These are phyloP conservation scores for Plectosphaerella sp. DNA, from an alignment of 2,329 filamentous ascomycete species.

Conservation along the genomic window DNA sequence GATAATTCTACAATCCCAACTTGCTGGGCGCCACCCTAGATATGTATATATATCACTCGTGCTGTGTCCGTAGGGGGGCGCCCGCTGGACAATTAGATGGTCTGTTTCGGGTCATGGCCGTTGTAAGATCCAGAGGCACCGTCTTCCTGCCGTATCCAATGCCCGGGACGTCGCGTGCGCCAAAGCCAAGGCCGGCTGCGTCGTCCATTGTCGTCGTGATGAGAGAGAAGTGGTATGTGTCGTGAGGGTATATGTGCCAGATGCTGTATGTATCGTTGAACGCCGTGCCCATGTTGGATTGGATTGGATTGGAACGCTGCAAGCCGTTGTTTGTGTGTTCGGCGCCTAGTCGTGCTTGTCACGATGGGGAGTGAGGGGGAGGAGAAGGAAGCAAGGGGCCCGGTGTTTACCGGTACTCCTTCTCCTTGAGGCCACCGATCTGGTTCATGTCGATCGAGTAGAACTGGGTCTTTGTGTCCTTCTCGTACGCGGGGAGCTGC, in stretches of 20 bases:
- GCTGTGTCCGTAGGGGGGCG: background rate
- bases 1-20: slow-evolving; percentile 9
- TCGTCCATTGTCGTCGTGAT: slow-evolving; percentile 4
- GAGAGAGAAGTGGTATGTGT: slow-evolving; percentile 4
- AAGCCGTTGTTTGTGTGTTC: slow-evolving; percentile 8
- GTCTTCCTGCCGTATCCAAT: slow-evolving; percentile 4
- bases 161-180: background rate
- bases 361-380: background rate
- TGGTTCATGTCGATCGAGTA: slow-evolving; percentile 92
- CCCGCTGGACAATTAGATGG: slow-evolving; percentile 2
- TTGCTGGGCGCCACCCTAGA: slow-evolving; percentile 6
- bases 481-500: slow-evolving; percentile 83
- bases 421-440: slow-evolving; percentile 93
- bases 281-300: slow-evolving; percentile 11
- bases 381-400: background rate
- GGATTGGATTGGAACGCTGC: slow-evolving; percentile 9
- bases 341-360: slow-evolving; percentile 3
- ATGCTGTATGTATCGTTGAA: slow-evolving; percentile 11
- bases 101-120: background rate
- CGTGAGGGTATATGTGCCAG: slow-evolving; percentile 12
- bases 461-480: slow-evolving; percentile 73
- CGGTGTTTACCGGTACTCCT: slow-evolving; percentile 46
- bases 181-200: too few relatives aligned
- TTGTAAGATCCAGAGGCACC: background rate
- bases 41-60: slow-evolving; percentile 7